Evolutionary conservation across 306 rosid species (phyloP), one percentile per base, ranked within the genome.

Genomic region (Acacia acuminata): DNA sequence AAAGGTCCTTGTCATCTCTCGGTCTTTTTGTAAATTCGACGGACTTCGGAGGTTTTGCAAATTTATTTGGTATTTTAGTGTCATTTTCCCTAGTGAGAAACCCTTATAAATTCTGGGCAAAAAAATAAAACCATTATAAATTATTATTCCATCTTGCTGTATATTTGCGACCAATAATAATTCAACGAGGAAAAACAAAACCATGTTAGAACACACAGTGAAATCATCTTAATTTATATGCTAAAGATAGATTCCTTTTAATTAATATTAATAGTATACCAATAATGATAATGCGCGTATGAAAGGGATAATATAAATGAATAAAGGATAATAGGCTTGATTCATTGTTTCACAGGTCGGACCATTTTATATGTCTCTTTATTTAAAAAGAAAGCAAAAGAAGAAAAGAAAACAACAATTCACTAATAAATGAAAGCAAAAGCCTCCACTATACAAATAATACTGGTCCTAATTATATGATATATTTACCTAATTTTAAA

Each of bases 341-440:
- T 77, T 61, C 84, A 77, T 63, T 71, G 82, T 30, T 80, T 77
- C 84, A 85, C 82, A 61, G 38, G 55, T 30, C 71, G 69, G 51
- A 17, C 82, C 75, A 83, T 48, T 77, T 69, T 65, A 71, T 69
- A 58, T 32, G 15, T 79, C 55, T 0, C 9, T 10, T 11, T 24
- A 65, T 65, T 30, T 65, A 30, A 65, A 60, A 32, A 16, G 0
- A 53, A 7, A 19, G 7, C 24, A 53, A 30, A 27, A 65, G 9
- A 65, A 30, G 36, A 32, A 24, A 61, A 61, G 38, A 61, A 61
- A 25, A 24, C 36, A 25, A 61, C 36, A 61, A 61, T 4, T 25
- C 40, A 64, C n/a, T 12, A 19, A 53, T 12, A 64, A 30, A 27
- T 9, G 40, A 65, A 65, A 30, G 11, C 43, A 30, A 65, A 65